Evolutionary conservation across 2,329 filamentous ascomycete genomes (phyloP).

Genomic region (Lojkania enalia): DNA sequence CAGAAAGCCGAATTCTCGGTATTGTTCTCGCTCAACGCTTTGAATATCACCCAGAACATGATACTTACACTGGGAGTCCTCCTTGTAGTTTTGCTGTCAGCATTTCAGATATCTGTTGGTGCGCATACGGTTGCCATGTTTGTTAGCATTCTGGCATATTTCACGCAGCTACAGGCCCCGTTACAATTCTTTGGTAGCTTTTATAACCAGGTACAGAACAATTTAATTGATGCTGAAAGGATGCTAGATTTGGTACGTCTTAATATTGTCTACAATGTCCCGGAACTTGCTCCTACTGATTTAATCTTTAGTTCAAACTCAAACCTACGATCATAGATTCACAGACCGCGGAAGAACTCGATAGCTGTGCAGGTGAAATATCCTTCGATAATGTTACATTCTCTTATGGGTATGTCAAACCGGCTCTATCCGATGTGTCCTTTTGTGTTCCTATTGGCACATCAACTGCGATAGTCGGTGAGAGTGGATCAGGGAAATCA

Average conservation of each 20-base stretch:
- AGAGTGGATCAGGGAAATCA: constrained; percentile 64
- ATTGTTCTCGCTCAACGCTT: constrained; percentile 17
- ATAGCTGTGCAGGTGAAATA: constrained; percentile 11
- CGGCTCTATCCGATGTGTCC: constrained; percentile 51
- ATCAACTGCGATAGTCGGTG: constrained; percentile 61
- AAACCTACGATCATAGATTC: constrained; percentile 15
- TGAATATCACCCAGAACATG: constrained; percentile 22
- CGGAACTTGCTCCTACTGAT: no score
- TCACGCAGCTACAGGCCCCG: constrained; percentile 26
- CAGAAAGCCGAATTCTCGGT: constrained; percentile 23
- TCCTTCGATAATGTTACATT: constrained; percentile 22
- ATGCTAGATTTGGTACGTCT: constrained; percentile 27
- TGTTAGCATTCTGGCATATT: constrained; percentile 20
- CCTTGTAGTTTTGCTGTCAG: constrained; percentile 12
- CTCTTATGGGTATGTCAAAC: constrained; percentile 41
- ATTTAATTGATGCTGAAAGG: constrained; percentile 24
- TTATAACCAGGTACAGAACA: constrained; percentile 26
- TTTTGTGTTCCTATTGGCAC: constrained; percentile 54
- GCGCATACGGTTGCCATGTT: constrained; percentile 18
- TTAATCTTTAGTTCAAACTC: constrained; percentile 14
- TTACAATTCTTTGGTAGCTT: constrained; percentile 26
- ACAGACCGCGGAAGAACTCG: constrained; percentile 5
- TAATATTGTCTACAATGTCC: no score
- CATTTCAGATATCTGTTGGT: constrained; percentile 16
- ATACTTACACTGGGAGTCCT: constrained; percentile 19